Evolutionary conservation across 257 asterid species (phyloP), one percentile per base, ranked within the genome.

Genomic region (Eustoma russellianum): DNA sequence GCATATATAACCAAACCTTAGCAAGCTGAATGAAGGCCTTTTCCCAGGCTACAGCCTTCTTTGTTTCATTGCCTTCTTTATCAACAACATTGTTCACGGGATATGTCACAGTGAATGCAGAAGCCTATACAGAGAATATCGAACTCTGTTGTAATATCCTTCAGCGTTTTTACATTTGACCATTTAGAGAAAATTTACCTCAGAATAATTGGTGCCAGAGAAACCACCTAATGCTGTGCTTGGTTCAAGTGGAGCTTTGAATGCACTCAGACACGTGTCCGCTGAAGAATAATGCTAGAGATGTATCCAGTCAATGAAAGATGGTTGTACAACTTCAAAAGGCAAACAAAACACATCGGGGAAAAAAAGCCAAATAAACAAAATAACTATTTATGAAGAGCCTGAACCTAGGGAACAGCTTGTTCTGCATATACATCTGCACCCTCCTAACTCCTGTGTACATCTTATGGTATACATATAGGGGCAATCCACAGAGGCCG

Each of bases 191-290:
- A 53, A 63, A 40, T 50, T 64, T 79, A 92, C 99, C 95, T 88
- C 94, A 4, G 80, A 77, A 71, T 74, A 92, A 73, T 88, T 88
- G 70, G 74, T 83, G 47, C 94, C 94, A 4, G 94, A 79, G 73
- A 80, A 92, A 72, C 99, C 99, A 56, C 99, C 99, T 53, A 92
- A 76, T 48, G 95, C 88, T 10, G 99, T 92, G 75, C 78, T 88
- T 59, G 99, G 99, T 68, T 92, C 99, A 62, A 92, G 94, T 34
- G 99, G 99, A 33, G 93, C 95, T 78, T 83, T 77, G 64, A 92
- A 92, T 56, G 97, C 94, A 72, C 95, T 85, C 77, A 82, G 59
- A 52, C 99, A 92, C 17, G 83, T 56, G 17, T 83, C 97, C 33
- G 94, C 90, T 46, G 99, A 92, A 44, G 85, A 77, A 69, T 76